Percentiles rank a stretch among this genome's conserved stretches.
phyloP scores from a whole-genome alignment of 2,329 filamentous ascomycete species.

The Laburnicola sp. region DNA sequence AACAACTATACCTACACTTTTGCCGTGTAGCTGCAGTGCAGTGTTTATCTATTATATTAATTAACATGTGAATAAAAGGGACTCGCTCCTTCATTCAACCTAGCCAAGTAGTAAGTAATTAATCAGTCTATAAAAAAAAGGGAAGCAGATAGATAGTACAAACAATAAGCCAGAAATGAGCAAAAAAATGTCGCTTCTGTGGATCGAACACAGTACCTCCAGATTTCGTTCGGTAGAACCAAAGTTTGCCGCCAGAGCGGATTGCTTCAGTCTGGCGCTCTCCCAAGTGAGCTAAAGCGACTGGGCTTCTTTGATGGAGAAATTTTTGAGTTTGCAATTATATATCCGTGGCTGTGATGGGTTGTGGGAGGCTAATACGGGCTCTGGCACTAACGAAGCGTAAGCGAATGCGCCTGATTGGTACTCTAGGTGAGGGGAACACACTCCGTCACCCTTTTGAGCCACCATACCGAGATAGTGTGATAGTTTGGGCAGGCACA shows the following conservation, averaged over 20 bases:
- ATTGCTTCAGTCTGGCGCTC: slow-evolving; percentile 18
- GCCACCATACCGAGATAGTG: no score
- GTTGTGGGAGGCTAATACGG: neutral
- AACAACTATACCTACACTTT: no score
- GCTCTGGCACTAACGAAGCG: neutral
- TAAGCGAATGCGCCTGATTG: neutral
- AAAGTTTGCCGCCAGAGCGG: slow-evolving; percentile 10
- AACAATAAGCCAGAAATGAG: neutral
- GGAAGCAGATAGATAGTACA: no score
- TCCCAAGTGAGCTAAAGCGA: slow-evolving; percentile 18
- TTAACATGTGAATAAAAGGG: no score
- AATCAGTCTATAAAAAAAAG: no score
- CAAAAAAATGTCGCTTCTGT: slow-evolving; percentile 12
- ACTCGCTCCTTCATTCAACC: no score
- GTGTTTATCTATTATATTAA: no score
- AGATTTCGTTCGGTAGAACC: slow-evolving; percentile 10
- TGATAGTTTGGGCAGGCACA: no score
- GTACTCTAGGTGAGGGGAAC: no score
- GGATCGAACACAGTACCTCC: slow-evolving; percentile 17
- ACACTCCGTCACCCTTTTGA: no score
- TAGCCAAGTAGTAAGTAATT: no score
- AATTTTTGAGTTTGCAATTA: neutral
- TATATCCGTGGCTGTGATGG: neutral
- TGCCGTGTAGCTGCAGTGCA: no score
- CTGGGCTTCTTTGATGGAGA: neutral